These are phyloP conservation scores for Xylaria palmicola DNA, from an alignment of 495 filamentous ascomycete species.

Conservation along the genomic window DNA sequence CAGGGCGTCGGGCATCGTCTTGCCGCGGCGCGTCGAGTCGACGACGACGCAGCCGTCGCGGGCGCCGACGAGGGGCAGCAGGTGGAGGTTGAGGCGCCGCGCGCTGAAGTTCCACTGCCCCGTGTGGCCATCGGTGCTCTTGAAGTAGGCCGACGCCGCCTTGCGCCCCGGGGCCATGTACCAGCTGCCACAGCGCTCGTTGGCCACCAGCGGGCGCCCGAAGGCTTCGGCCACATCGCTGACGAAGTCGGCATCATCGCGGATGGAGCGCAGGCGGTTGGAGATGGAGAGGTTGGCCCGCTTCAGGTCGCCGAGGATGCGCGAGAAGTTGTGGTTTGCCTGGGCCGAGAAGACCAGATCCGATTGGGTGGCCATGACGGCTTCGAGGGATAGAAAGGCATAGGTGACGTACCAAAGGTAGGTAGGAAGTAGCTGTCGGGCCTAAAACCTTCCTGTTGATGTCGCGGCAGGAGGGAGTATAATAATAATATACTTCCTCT, in stretches of 20 bases:
- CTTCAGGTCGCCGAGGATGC: slow-evolving; percentile 59
- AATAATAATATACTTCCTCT: too few species aligned
- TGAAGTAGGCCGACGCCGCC: slow-evolving; percentile 82
- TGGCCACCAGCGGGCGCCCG: slow-evolving; percentile 79
- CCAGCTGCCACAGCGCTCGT: slow-evolving; percentile 94
- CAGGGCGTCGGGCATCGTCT: slow-evolving; percentile 90
- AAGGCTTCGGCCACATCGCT: slow-evolving; percentile 49
- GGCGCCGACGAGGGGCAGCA: slow-evolving; percentile 61
- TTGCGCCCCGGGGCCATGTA: slow-evolving; percentile 73
- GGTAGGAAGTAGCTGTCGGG: too few species aligned
- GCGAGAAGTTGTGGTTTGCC: slow-evolving; percentile 54
- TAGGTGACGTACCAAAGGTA: too few species aligned
- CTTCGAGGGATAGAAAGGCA: too few species aligned
- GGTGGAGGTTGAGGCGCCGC: slow-evolving; percentile 77
- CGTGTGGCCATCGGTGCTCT: slow-evolving; percentile 93
- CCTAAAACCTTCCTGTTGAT: too few species aligned
- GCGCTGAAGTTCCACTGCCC: slow-evolving; percentile 87
- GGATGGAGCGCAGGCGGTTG: slow-evolving; percentile 77
- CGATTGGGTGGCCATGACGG: slow-evolving; percentile 29
- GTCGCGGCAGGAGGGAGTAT: too few species aligned
- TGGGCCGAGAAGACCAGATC: slow-evolving; percentile 51
- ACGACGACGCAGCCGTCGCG: slow-evolving; percentile 85
- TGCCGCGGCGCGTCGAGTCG: slow-evolving; percentile 91
- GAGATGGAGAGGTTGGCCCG: slow-evolving; percentile 71
- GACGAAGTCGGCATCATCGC: slow-evolving; percentile 67